phyloP scores from a whole-genome alignment of 495 filamentous ascomycete genomes.

The Darksidea phi region DNA sequence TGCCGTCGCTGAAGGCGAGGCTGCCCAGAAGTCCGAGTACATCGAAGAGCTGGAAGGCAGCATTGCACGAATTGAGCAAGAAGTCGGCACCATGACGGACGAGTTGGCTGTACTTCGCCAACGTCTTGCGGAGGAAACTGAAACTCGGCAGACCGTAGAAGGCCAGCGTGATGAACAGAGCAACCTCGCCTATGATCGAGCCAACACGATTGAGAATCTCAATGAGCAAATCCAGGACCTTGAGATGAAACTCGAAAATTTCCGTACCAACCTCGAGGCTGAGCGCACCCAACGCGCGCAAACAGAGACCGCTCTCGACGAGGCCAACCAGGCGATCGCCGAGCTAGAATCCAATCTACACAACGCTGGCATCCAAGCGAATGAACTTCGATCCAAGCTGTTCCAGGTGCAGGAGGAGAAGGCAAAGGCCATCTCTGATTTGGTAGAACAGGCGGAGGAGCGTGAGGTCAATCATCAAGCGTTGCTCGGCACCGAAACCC shows the following conservation, averaged over 20 bases:
- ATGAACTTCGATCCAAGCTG: slow-evolving; percentile 43
- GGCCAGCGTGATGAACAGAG: slow-evolving; percentile 23
- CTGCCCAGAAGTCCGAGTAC: slow-evolving; percentile 19
- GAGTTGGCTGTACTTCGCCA: slow-evolving; percentile 1
- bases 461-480: slow-evolving; percentile 17
- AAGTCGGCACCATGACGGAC: slow-evolving; percentile 6
- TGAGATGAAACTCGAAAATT: slow-evolving; percentile 12
- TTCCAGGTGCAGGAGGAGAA: slow-evolving; percentile 40
- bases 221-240: slow-evolving; percentile 23
- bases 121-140: slow-evolving; percentile 6
- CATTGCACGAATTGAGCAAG: slow-evolving; percentile 6
- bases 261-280: slow-evolving; percentile 30
- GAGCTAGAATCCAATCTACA: slow-evolving; percentile 35
- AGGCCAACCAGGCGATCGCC: slow-evolving; percentile 31
- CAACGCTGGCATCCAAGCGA: slow-evolving; percentile 40
- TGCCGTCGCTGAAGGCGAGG: slow-evolving; percentile 24
- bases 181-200: neutral
- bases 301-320: slow-evolving; percentile 39
- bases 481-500: slow-evolving; percentile 12
- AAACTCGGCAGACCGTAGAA: slow-evolving; percentile 29
- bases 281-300: slow-evolving; percentile 39
- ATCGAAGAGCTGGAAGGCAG: slow-evolving; percentile 36
- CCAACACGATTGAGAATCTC: slow-evolving; percentile 10
- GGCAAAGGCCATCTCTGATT: slow-evolving; percentile 27
- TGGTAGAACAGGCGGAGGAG: slow-evolving; percentile 28